A percentile compares a stretch with the other conserved stretches of the same genome.
Evolutionary conservation across 768 basidiomycete species (phyloP).

Genomic region (Pulveroboletus sp.): DNA sequence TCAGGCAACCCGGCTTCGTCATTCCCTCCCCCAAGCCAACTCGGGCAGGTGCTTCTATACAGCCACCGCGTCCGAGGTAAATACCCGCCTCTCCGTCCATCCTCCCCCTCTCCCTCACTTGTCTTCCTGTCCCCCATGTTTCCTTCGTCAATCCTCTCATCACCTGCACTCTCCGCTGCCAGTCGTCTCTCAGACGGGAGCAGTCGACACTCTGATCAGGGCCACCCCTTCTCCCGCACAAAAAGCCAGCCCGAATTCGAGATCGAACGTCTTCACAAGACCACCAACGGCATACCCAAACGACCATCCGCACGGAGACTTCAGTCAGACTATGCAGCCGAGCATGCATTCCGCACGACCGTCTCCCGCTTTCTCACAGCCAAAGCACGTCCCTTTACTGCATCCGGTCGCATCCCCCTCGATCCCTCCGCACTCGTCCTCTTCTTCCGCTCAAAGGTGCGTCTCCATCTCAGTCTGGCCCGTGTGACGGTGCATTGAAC

Average conservation of each 20-base stretch:
- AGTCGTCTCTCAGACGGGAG: slow-evolving; percentile 39
- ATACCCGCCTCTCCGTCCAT: slow-evolving; percentile 19
- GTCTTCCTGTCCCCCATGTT: slow-evolving; percentile 20
- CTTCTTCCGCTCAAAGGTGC: slow-evolving; percentile 76
- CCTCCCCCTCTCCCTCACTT: slow-evolving; percentile 9
- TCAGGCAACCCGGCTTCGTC: slow-evolving; percentile 29
- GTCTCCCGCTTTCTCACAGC: slow-evolving; percentile 52
- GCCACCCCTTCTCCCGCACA: slow-evolving; percentile 36
- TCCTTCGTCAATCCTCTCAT: slow-evolving; percentile 28
- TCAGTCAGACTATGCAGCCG: slow-evolving; percentile 46
- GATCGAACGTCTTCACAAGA: slow-evolving; percentile 51
- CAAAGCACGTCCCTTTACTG: slow-evolving; percentile 59
- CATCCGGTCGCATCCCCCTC: slow-evolving; percentile 64
- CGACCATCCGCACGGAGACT: slow-evolving; percentile 30
- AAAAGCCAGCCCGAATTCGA: slow-evolving; percentile 55
- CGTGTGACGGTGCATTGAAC: background rate
- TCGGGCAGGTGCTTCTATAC: slow-evolving; percentile 29
- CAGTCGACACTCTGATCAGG: slow-evolving; percentile 29
- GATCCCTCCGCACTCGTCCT: slow-evolving; percentile 63
- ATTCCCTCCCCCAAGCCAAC: slow-evolving; percentile 25
- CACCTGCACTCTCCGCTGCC: slow-evolving; percentile 29
- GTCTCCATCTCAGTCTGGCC: slow-evolving; percentile 8
- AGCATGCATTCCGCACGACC: slow-evolving; percentile 49
- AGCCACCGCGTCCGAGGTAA: slow-evolving; percentile 32
- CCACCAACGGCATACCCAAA: slow-evolving; percentile 27